Base-by-base conservation (phyloP, 371 early-diverging fungal species). In the Mucor lusitanicus region DNA sequence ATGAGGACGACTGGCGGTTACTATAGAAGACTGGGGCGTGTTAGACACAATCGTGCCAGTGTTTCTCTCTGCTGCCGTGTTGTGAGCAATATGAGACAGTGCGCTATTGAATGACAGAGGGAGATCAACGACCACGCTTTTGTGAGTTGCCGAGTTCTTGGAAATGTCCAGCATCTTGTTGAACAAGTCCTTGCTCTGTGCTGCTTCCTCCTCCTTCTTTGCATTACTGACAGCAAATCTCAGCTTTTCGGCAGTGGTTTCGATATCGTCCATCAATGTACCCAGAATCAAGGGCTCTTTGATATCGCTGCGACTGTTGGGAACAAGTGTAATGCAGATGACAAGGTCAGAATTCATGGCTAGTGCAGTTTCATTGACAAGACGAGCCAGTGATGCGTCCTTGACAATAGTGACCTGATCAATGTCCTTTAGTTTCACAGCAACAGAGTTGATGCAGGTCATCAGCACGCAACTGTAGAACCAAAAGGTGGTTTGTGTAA, bases 401-500 rank as follows among this genome's bases (percentile, higher is more conserved):
- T 69, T 72, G 19, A 76, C 59, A 0, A 79, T 54, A 1, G 61
- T 61, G 4, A 79, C 59, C 23, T 64, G 56, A 13, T 79, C 69
- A 40, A 79, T 79, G 32, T 77, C 77, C 58, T 69, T 74, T 25
- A 79, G 53, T 30, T 63, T 68, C 28, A 79, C 42, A 5, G 76
- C 79, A 13, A 77, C 79, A 8, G 82, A 68, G 28, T 77, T 69
- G 9, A 79, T 72, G 28, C 77, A 81, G 5, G 75, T 68, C 58
- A 75, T 69, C 64, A 77, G 40, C 1, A 79, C 67, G 30, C 75
- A 77, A 35, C 80, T 79, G 54, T 80, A 78, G 39, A 83, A 80
- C 79, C 80, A 83, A 27, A 83, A 69, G 7, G 69, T 74, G 2
- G 76, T 71, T 50, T 80, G 79, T 0, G 80, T 80, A 15, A 83